phyloP scores from a whole-genome alignment of 1,139 yeast species.

The Candida sp. region DNA sequence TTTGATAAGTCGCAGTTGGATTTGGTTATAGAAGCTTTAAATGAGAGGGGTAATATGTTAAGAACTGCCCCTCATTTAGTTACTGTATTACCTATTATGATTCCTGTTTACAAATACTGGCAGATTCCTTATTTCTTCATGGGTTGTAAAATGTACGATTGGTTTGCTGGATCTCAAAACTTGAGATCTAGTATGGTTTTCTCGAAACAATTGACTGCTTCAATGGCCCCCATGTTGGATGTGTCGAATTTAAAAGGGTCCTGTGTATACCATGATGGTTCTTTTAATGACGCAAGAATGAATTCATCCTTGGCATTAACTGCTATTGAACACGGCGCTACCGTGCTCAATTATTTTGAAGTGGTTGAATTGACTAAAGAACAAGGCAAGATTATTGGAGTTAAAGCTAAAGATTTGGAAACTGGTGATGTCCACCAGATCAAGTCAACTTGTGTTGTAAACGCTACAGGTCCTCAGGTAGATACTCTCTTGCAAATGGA shows the following conservation, averaged over 20 bases:
- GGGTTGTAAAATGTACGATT: conserved; percentile 90
- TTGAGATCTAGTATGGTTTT: conserved; percentile 76
- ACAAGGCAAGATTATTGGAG: conserved; percentile 65
- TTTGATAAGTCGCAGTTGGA: conserved; percentile 89
- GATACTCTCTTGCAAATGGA: conserved; percentile 88
- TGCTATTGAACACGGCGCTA: conserved; percentile 86
- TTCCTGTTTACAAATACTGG: conserved; percentile 96
- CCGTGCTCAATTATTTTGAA: conserved; percentile 82
- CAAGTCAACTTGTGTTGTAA: conserved; percentile 72
- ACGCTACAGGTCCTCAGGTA: conserved; percentile 94
- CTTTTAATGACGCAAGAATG: conserved; percentile 91
- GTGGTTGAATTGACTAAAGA: conserved; percentile 71
- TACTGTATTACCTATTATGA: conserved; percentile 85
- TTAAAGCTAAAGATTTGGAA: conserved; percentile 71
- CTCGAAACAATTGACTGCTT: conserved; percentile 63
- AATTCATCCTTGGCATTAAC: conserved; percentile 83
- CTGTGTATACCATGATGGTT: conserved; percentile 92
- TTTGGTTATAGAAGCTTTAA: conserved; percentile 89
- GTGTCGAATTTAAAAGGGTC: conserved; percentile 81
- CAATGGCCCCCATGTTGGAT: conserved; percentile 87
- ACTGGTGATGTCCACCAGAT: conserved; percentile 60
- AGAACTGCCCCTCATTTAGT: conserved; percentile 94
- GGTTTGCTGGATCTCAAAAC: conserved; percentile 90
- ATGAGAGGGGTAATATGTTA: conserved; percentile 86
- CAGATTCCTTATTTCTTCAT: conserved; percentile 92